These are phyloP conservation scores for Lithospermum erythrorhizon DNA, from an alignment of 257 asterid species.

Conservation along the genomic window DNA sequence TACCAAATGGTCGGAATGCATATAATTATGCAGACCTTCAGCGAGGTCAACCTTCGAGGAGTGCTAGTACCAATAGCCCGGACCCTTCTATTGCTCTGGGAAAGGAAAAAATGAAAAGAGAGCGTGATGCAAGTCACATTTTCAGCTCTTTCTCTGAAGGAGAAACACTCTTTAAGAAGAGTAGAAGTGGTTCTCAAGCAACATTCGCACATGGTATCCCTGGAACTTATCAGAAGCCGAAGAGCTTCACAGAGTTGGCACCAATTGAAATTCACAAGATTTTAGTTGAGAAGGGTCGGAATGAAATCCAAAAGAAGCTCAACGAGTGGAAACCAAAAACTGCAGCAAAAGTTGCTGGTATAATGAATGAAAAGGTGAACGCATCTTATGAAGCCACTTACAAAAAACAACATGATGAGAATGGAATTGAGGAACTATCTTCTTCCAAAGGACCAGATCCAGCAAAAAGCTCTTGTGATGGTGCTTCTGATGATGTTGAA, in stretches of 20 bases:
- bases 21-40: too few species aligned
- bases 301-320: slow-evolving; percentile 7
- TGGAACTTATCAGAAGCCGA: not conserved
- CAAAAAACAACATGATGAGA: slow-evolving; percentile 18
- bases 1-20: not conserved
- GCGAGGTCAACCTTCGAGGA: not conserved
- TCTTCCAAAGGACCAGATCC: slow-evolving; percentile 16
- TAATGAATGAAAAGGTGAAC: slow-evolving; percentile 14
- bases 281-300: slow-evolving; percentile 9
- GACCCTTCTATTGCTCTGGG: slow-evolving; percentile 46
- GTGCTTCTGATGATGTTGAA: slow-evolving; percentile 19
- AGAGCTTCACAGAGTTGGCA: slow-evolving; percentile 6
- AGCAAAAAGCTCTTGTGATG: not conserved
- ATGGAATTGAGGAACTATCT: slow-evolving; percentile 25
- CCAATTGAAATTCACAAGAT: slow-evolving; percentile 10
- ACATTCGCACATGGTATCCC: not conserved
- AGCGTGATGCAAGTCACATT: slow-evolving; percentile 22
- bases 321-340: slow-evolving; percentile 1
- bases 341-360: slow-evolving; percentile 1
- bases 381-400: slow-evolving; percentile 19
- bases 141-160: slow-evolving; percentile 9
- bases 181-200: slow-evolving; percentile 12
- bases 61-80: slow-evolving; percentile 12
- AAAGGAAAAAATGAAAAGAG: slow-evolving; percentile 48
- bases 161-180: slow-evolving; percentile 24